Evolutionary conservation across 768 basidiomycete species (phyloP).

Genomic region (Pleurotus tuber-regium): DNA sequence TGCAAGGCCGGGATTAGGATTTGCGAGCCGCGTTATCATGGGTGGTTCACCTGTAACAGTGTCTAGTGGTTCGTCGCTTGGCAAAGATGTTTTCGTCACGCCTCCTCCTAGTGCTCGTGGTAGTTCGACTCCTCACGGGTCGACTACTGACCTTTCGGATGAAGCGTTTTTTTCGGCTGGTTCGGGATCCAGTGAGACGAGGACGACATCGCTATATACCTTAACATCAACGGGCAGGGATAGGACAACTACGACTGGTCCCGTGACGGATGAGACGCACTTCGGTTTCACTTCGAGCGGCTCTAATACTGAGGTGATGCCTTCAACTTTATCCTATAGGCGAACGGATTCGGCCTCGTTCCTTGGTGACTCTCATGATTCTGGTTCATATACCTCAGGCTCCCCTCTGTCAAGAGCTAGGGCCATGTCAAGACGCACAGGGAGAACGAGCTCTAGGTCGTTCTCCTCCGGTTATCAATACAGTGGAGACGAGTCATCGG

Average conservation of each 20-base stretch:
- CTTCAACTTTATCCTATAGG: slow-evolving; percentile 52
- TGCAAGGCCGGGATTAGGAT: slow-evolving; percentile 35
- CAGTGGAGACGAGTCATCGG: slow-evolving; percentile 41
- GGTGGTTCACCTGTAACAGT: slow-evolving; percentile 70
- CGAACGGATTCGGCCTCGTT: slow-evolving; percentile 54
- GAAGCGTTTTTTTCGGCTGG: slow-evolving; percentile 40
- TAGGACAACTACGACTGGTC: slow-evolving; percentile 23
- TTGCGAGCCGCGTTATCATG: slow-evolving; percentile 31
- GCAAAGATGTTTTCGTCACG: slow-evolving; percentile 38
- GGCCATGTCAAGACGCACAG: slow-evolving; percentile 53
- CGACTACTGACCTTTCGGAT: slow-evolving; percentile 24
- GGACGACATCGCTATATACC: slow-evolving; percentile 37
- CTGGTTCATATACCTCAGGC: slow-evolving; percentile 41
- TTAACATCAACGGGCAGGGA: slow-evolving; percentile 27
- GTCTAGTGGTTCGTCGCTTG: slow-evolving; percentile 60
- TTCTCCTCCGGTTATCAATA: slow-evolving; percentile 36
- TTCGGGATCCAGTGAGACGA: slow-evolving; percentile 26
- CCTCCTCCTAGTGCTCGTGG: slow-evolving; percentile 38
- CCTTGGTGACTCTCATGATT: slow-evolving; percentile 52
- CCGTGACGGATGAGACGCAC: slow-evolving; percentile 24
- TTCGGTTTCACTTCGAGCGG: slow-evolving; percentile 31
- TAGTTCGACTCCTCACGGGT: slow-evolving; percentile 13
- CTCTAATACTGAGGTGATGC: slow-evolving; percentile 39
- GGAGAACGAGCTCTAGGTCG: slow-evolving; percentile 38
- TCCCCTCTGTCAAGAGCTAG: slow-evolving; percentile 56